Conservation (phyloP, 352 stramenopile species). For the Pythium coloratum region DNA sequence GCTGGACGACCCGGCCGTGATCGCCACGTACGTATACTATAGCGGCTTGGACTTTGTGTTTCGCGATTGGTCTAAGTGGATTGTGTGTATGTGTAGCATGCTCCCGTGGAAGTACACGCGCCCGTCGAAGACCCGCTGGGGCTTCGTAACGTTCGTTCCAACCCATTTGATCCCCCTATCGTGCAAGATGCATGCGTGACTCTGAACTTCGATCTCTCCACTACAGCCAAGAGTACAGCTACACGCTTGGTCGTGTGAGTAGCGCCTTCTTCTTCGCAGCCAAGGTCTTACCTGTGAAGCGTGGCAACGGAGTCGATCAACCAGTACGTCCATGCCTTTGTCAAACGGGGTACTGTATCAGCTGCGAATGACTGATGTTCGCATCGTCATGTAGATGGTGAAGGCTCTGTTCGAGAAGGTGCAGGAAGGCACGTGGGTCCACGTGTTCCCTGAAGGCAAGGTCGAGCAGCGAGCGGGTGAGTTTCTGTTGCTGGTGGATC, state of each 20-base stretch:
- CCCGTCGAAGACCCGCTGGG: constrained; percentile 66
- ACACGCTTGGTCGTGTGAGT: constrained; percentile 54
- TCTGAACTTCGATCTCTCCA: background rate
- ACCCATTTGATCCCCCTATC: background rate
- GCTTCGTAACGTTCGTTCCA: constrained; percentile 53
- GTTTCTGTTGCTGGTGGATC: background rate
- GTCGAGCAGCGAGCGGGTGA: constrained; percentile 69
- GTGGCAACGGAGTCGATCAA: constrained; percentile 72
- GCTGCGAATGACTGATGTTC: background rate
- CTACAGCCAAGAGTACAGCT: constrained; percentile 84
- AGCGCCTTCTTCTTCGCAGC: constrained; percentile 64
- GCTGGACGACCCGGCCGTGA: constrained; percentile 71
- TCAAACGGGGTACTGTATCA: background rate
- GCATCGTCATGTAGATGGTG: constrained; percentile 50
- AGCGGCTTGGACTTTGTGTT: background rate
- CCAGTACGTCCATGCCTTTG: constrained; percentile 27
- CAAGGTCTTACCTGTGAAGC: constrained; percentile 75
- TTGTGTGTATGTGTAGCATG: constrained; percentile 38
- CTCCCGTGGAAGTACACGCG: constrained; percentile 69
- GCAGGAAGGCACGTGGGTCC: constrained; percentile 76
- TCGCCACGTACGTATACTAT: constrained; percentile 51
- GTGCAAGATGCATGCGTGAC: background rate
- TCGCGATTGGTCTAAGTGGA: background rate
- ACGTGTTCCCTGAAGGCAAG: constrained; percentile 89
- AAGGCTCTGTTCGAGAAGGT: constrained; percentile 79